phyloP scores from a whole-genome alignment of 169 alveolate genomes.

The Hammondia hammondi region DNA sequence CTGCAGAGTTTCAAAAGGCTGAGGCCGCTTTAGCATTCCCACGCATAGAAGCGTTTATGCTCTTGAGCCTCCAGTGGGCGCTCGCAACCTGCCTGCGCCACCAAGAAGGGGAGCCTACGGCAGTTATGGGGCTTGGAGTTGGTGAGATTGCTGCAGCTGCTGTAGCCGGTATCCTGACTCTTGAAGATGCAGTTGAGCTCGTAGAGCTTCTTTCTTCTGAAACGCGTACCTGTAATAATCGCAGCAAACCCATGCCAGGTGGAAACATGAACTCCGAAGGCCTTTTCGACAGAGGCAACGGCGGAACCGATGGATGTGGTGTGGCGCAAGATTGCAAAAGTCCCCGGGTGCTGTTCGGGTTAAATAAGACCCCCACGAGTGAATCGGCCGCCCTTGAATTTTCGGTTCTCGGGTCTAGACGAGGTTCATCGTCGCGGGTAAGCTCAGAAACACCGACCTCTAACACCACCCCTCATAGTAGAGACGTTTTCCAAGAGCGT shows the following conservation, averaged over 20 bases:
- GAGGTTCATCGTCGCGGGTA: neutral
- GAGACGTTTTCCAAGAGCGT: too few species aligned
- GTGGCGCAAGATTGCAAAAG: neutral
- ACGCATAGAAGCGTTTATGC: neutral
- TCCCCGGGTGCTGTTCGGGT: neutral
- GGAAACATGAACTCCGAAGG: neutral
- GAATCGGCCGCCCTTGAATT: neutral
- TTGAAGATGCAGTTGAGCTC: conserved; percentile 64
- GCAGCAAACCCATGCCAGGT: too few species aligned
- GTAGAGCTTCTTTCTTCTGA: neutral
- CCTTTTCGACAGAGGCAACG: neutral
- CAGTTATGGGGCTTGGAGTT: conserved; percentile 76
- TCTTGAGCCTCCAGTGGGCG: neutral
- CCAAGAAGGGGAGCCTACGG: conserved; percentile 60
- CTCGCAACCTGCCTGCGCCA: neutral
- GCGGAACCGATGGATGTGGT: neutral
- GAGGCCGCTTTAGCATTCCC: neutral
- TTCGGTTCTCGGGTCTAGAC: neutral
- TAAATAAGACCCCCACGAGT: neutral
- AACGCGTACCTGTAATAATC: too few species aligned
- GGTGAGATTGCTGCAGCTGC: conserved; percentile 84
- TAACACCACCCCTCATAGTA: neutral
- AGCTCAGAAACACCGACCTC: neutral
- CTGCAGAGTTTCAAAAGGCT: neutral
- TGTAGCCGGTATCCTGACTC: conserved; percentile 70